Evolutionary conservation across 805 yeast genomes (phyloP).

Genomic region (Ascoidea tarda): DNA sequence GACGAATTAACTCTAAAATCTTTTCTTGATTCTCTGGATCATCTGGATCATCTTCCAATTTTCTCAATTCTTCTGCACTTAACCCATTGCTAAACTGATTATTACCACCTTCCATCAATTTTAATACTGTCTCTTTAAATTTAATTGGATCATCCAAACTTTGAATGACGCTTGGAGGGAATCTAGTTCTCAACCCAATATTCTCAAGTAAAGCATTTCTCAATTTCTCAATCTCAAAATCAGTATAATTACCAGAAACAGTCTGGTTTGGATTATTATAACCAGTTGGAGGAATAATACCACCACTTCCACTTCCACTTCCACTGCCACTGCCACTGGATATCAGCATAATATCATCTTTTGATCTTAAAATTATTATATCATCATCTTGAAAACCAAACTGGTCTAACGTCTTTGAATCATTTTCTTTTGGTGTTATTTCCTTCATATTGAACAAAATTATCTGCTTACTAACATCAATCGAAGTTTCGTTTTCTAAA

Average conservation of each 20-base stretch:
- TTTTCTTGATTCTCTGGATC: constrained; percentile 52
- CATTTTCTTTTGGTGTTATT: constrained; percentile 17
- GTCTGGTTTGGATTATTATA: neutral
- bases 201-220: neutral
- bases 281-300: neutral
- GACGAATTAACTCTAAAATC: constrained; percentile 53
- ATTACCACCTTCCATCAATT: constrained; percentile 1
- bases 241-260: neutral
- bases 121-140: neutral
- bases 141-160: neutral
- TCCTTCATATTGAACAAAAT: constrained; percentile 31
- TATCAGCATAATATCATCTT: no score
- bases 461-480: constrained; percentile 31
- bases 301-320: neutral
- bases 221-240: constrained; percentile 1
- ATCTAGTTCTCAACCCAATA: constrained; percentile 2
- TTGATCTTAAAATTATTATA: constrained; percentile 24
- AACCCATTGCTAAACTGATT: constrained; percentile 19
- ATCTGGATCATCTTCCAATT: constrained; percentile 51
- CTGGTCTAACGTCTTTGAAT: constrained; percentile 25
- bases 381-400: constrained; percentile 44
- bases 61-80: constrained; percentile 31
- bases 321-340: neutral
- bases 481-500: constrained; percentile 53
- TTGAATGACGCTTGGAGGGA: neutral